Percentiles rank a stretch among this genome's conserved stretches.
These are phyloP conservation scores for Laguncularia racemosa DNA, from an alignment of 345 rosid genomes.

Conservation along the genomic window DNA sequence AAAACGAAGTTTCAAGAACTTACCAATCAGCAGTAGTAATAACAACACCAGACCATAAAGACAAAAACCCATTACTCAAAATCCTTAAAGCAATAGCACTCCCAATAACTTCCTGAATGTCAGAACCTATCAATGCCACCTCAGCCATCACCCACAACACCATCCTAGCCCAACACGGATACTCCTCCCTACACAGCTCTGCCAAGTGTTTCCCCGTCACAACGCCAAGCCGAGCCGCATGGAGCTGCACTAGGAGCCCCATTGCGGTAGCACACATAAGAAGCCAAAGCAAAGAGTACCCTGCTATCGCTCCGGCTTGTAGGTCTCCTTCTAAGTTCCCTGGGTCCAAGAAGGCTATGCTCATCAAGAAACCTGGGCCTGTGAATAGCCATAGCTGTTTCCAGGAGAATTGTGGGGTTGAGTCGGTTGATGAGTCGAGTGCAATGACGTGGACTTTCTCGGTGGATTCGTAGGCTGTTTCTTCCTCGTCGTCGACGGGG, in stretches of 20 bases:
- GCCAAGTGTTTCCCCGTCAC: conserved; percentile 90
- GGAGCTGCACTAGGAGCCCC: conserved; percentile 84
- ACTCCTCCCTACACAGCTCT: conserved; percentile 86
- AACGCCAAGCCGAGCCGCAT: conserved; percentile 86
- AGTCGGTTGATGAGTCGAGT: conserved; percentile 25
- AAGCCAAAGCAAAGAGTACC: conserved; percentile 84
- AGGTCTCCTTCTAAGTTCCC: conserved; percentile 96
- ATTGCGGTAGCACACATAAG: conserved; percentile 94
- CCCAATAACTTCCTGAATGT: conserved; percentile 92
- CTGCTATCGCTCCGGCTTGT: conserved; percentile 91
- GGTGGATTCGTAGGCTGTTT: conserved; percentile 56
- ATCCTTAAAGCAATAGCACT: conserved; percentile 90
- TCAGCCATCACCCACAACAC: conserved; percentile 90
- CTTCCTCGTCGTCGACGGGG: conserved; percentile 27
- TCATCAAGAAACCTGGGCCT: conserved; percentile 91
- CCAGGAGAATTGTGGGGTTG: conserved; percentile 80
- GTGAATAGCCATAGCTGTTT: conserved; percentile 86
- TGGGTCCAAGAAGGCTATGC: conserved; percentile 92
- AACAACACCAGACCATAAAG: conserved; percentile 86
- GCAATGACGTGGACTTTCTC: conserved; percentile 68
- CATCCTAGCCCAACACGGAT: conserved; percentile 74
- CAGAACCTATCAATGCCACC: conserved; percentile 85
- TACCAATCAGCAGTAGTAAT: conserved; percentile 92
- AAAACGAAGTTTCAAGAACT: conserved; percentile 3
- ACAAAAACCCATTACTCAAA: conserved; percentile 67